Conservation (phyloP, 2,329 filamentous ascomycete genomes). For the Aureobasidium musti region DNA sequence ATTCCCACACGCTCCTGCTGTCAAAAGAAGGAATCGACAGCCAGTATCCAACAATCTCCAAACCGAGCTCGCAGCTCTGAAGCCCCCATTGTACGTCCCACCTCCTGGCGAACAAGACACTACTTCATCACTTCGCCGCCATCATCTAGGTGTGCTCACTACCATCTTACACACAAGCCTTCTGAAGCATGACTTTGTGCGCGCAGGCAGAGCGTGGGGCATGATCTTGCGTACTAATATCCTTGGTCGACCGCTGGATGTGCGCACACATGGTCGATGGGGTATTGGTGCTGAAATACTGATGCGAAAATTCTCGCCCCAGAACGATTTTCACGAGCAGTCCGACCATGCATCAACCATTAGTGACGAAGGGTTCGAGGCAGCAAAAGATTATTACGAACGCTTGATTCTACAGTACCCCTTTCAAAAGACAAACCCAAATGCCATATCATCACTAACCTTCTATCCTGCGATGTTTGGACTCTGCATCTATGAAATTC, state of each 20-base stretch:
- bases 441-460: conserved; percentile 65
- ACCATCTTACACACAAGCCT: conserved; percentile 73
- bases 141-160: conserved; percentile 67
- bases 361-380: conserved; percentile 54
- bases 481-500: conserved; percentile 75
- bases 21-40: conserved; percentile 31
- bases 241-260: conserved; percentile 61
- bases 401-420: conserved; percentile 75
- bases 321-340: conserved; percentile 1
- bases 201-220: conserved; percentile 74
- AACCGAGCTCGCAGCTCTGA: conserved; percentile 46
- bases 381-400: conserved; percentile 71
- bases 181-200: conserved; percentile 66
- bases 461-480: conserved; percentile 82
- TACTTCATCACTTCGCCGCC: conserved; percentile 46
- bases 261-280: conserved; percentile 73
- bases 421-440: conserved; percentile 62
- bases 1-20: conserved; percentile 49
- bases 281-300: conserved; percentile 82
- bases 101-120: conserved; percentile 32
- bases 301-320: conserved; percentile 54
- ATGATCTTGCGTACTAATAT: conserved; percentile 67
- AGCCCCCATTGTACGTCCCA: conserved; percentile 46
- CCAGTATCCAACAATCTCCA: conserved; percentile 37
- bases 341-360: conserved; percentile 32